Percentiles rank a stretch among this genome's conserved stretches.
These are phyloP conservation scores for Aschersonia sp. DNA, from an alignment of 2,329 filamentous ascomycete genomes.

Conservation along the genomic window DNA sequence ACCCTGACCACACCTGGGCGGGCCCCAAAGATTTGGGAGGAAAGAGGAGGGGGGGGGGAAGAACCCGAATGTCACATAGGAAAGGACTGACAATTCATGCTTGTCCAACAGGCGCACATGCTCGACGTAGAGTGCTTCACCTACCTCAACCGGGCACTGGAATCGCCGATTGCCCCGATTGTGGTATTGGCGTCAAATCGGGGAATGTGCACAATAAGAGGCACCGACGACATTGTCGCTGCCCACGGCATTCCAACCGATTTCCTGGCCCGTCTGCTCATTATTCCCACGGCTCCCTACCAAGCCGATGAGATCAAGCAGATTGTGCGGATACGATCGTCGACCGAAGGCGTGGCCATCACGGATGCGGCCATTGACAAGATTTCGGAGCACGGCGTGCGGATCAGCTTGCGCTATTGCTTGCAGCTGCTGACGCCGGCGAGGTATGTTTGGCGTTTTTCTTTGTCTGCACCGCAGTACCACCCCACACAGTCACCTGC, in stretches of 20 bases:
- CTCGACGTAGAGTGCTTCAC: conserved; percentile 99
- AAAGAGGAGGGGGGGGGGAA: background rate
- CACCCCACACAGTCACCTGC: background rate
- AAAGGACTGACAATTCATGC: background rate
- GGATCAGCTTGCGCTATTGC: conserved; percentile 83
- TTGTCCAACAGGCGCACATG: conserved; percentile 70
- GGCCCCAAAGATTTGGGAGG: background rate
- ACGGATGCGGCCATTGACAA: conserved; percentile 75
- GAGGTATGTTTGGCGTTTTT: conserved; percentile 31
- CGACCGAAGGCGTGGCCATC: conserved; percentile 67
- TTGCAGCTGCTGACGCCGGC: conserved; percentile 82
- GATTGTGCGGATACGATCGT: conserved; percentile 75
- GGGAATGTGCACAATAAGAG: conserved; percentile 83
- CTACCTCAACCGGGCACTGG: conserved; percentile 94
- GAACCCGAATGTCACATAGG: background rate
- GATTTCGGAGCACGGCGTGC: conserved; percentile 73
- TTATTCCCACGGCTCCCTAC: conserved; percentile 90
- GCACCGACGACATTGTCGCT: conserved; percentile 66
- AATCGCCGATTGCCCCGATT: conserved; percentile 88
- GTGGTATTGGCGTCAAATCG: conserved; percentile 96
- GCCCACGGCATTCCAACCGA: conserved; percentile 92
- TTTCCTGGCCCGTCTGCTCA: conserved; percentile 84
- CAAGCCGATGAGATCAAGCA: conserved; percentile 77
- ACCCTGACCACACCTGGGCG: background rate
- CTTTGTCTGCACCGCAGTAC: background rate